Percentiles rank a stretch among this genome's conserved stretches.
phyloP scores from a whole-genome alignment of 257 asterid species.

The Misopates orontium region DNA sequence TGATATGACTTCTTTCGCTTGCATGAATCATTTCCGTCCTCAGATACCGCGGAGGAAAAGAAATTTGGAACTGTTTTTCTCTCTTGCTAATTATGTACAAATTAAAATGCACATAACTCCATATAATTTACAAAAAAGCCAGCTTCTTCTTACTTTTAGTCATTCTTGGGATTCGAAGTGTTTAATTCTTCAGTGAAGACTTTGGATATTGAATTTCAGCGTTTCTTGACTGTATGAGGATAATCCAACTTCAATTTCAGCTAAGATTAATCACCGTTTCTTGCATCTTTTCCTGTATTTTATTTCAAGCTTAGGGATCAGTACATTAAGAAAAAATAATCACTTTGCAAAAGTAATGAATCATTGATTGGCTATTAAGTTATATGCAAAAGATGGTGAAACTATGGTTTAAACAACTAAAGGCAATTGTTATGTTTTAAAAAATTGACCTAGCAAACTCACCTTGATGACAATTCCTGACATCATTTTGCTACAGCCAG shows the following conservation, averaged over 20 bases:
- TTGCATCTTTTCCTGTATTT: not conserved
- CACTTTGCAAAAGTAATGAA: not conserved
- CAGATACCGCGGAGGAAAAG: not conserved
- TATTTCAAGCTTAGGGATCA: not conserved
- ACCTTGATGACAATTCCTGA: not conserved
- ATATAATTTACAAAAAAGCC: slow-evolving; percentile 1
- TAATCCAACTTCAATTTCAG: not conserved
- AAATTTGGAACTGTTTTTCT: not conserved
- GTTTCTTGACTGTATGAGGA: no score
- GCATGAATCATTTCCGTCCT: not conserved
- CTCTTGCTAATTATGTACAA: not conserved
- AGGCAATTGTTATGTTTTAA: not conserved
- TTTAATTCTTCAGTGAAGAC: not conserved
- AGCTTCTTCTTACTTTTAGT: slow-evolving; percentile 6
- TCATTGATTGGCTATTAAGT: no score
- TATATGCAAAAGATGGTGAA: not conserved
- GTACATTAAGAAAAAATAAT: not conserved
- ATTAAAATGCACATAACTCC: no score
- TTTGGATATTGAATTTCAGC: no score
- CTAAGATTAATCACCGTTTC: no score
- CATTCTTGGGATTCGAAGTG: not conserved
- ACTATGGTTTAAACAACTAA: not conserved
- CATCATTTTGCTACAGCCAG: slow-evolving; percentile 13
- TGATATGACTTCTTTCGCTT: not conserved
- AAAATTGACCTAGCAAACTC: not conserved